Percentiles rank a stretch among this genome's conserved stretches.
phyloP scores from a whole-genome alignment of 1,284 basidiomycete genomes.

The Xanthoconium separans region DNA sequence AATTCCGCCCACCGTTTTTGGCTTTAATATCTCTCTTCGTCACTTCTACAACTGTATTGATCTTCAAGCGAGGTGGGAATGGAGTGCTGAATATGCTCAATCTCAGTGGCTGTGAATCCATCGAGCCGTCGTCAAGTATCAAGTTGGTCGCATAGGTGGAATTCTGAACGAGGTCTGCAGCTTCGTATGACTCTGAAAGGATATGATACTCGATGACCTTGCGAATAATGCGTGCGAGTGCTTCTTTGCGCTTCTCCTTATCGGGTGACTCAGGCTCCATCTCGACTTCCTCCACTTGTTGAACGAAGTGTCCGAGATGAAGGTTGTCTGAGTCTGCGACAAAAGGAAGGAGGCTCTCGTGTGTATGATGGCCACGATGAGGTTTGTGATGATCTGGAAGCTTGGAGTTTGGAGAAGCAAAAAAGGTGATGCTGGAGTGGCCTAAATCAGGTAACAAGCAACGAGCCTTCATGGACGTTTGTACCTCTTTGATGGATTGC shows the following conservation, averaged over 20 bases:
- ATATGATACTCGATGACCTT: slow-evolving; percentile 65
- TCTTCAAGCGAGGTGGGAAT: slow-evolving; percentile 35
- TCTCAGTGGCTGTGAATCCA: slow-evolving; percentile 55
- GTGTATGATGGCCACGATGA: slow-evolving; percentile 2
- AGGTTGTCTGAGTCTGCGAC: not conserved
- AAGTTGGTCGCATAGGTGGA: slow-evolving; percentile 60
- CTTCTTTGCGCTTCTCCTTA: slow-evolving; percentile 51
- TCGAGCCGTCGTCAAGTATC: slow-evolving; percentile 47
- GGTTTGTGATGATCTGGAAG: slow-evolving; percentile 33
- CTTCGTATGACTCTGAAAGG: slow-evolving; percentile 45
- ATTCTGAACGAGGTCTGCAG: slow-evolving; percentile 51
- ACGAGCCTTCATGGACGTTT: slow-evolving; percentile 2
- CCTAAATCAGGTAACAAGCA: not conserved
- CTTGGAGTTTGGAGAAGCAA: slow-evolving; percentile 48
- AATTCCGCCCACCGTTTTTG: slow-evolving; percentile 48
- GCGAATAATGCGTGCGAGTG: slow-evolving; percentile 53
- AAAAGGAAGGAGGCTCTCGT: not conserved
- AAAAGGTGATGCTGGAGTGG: slow-evolving; percentile 49
- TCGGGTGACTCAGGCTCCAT: slow-evolving; percentile 33
- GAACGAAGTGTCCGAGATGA: slow-evolving; percentile 21
- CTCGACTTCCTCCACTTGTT: slow-evolving; percentile 26
- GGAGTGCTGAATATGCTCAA: slow-evolving; percentile 48
- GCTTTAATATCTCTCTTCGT: slow-evolving; percentile 47
- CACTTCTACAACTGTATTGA: slow-evolving; percentile 61
- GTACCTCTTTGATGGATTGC: slow-evolving; percentile 41